A percentile compares a stretch with the other conserved stretches of the same genome.
Conservation (phyloP, 2,329 filamentous ascomycete species). For the Chaetothyriales sp. region DNA sequence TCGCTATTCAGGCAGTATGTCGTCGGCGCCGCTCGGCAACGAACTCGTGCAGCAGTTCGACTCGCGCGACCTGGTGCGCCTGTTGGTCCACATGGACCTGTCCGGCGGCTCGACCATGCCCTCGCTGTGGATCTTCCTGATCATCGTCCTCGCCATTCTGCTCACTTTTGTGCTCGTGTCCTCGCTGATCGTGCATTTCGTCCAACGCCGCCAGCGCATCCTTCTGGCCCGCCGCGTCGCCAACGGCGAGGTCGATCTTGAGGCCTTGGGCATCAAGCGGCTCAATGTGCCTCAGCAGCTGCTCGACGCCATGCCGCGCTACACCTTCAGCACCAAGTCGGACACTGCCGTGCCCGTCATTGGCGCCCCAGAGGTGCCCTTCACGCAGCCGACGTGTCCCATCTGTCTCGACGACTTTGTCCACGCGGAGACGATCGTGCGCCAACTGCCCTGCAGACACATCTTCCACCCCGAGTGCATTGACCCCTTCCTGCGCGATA, state of each 20-base stretch:
- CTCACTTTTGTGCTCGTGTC: slow-evolving; percentile 53
- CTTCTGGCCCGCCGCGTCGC: slow-evolving; percentile 57
- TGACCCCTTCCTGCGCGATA: slow-evolving; percentile 63
- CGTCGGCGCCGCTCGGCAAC: slow-evolving; percentile 20
- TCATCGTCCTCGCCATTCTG: slow-evolving; percentile 57
- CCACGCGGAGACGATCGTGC: slow-evolving; percentile 55
- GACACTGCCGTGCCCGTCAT: slow-evolving; percentile 3
- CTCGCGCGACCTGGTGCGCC: slow-evolving; percentile 33
- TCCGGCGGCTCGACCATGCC: slow-evolving; percentile 46
- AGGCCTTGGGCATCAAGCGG: slow-evolving; percentile 71
- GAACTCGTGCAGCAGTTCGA: slow-evolving; percentile 26
- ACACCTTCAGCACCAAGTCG: slow-evolving; percentile 45
- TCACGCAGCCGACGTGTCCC: slow-evolving; percentile 70
- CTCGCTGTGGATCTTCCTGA: slow-evolving; percentile 66
- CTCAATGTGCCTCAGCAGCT: slow-evolving; percentile 61
- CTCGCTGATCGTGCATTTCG: slow-evolving; percentile 59
- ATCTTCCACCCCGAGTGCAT: slow-evolving; percentile 91
- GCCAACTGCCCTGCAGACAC: slow-evolving; percentile 77
- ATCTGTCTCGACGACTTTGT: slow-evolving; percentile 79
- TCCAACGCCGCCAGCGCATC: slow-evolving; percentile 58
- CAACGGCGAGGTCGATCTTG: slow-evolving; percentile 70
- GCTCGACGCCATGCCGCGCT: slow-evolving; percentile 62
- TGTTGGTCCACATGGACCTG: slow-evolving; percentile 27
- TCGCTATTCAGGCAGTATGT: slow-evolving; percentile 64
- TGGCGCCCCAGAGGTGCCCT: slow-evolving; percentile 21